Evolutionary conservation across 257 asterid species (phyloP), one percentile per base, ranked within the genome.

Genomic region (Schizonepeta tenuifolia): DNA sequence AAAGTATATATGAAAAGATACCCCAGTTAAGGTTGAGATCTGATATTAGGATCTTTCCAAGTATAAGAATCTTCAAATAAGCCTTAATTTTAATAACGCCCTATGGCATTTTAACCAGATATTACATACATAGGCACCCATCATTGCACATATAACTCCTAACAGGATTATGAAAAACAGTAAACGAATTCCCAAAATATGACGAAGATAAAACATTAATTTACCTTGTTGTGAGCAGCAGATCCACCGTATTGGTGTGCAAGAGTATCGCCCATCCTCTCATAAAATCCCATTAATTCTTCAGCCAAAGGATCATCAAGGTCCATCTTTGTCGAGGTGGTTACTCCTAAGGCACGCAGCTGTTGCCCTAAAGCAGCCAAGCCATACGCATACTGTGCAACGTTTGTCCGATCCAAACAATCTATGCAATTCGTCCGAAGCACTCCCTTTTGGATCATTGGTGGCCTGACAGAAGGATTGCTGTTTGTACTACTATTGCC

Each of bases 201-300:
- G 31, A 73, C 33, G 36, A 43, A 12, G 78, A 61, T 38, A 53
- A 55, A 60, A 63, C 38, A 76, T 78, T 71, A 73, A 10, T 77
- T 80, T 75, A 86, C 99, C 96, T 95, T 95, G 81, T 95, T 95
- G 86, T 95, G 99, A 75, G 99, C 99, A 78, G 99, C 99, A 31
- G 99, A 95, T 60, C 99, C 99, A 75, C 98, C 98, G 72, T 95
- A 95, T 31, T 95, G 99, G 79, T 90, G 97, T 33, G 99, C 97
- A 80, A 95, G 98, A 73, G 99, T 95, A 78, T 95, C 99, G 56
- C 99, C 99, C 99, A 95, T 95, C 76, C 82, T 92, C 84, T 95
- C 99, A 81, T 95, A 95, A 75, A 86, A 83, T 15, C 88, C 83
- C 98, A 93, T 93, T 72, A 93, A 78, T 77, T 89, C 96, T 56